Conservation (phyloP, 192 early-diverging fungal species). For the Linnemannia hyalina region DNA sequence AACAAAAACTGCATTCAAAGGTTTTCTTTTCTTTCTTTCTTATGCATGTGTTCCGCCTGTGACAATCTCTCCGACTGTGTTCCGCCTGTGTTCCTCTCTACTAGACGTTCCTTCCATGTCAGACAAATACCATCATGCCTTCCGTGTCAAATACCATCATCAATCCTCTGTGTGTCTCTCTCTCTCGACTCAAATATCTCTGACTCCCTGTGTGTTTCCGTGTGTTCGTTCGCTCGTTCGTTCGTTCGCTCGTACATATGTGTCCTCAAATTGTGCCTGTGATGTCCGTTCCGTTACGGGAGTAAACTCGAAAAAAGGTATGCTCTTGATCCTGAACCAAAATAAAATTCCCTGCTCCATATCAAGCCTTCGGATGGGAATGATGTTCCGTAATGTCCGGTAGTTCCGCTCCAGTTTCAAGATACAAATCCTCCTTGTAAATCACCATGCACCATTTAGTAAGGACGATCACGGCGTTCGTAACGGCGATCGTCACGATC, state of each 20-base stretch:
- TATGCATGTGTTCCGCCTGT: background rate
- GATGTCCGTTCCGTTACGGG: too few species aligned
- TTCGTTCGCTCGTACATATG: too few species aligned
- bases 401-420: background rate
- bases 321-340: background rate
- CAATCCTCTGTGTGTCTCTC: too few species aligned
- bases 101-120: background rate
- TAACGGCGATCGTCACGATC: conserved; percentile 60
- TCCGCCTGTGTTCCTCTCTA: too few species aligned
- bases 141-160: too few species aligned
- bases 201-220: background rate
- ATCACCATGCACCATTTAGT: conserved; percentile 25
- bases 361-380: background rate
- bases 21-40: background rate
- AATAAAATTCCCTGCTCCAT: background rate
- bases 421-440: background rate
- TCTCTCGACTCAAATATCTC: conserved; percentile 6
- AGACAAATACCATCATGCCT: too few species aligned
- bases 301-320: background rate
- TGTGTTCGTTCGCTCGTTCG: background rate
- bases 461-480: conserved; percentile 63
- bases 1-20: background rate
- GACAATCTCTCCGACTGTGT: background rate
- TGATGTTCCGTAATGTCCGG: background rate
- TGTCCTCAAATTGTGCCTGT: too few species aligned